phyloP scores from a whole-genome alignment of 1,139 yeast genomes.

The Kurtzmaniella quercitrusa region DNA sequence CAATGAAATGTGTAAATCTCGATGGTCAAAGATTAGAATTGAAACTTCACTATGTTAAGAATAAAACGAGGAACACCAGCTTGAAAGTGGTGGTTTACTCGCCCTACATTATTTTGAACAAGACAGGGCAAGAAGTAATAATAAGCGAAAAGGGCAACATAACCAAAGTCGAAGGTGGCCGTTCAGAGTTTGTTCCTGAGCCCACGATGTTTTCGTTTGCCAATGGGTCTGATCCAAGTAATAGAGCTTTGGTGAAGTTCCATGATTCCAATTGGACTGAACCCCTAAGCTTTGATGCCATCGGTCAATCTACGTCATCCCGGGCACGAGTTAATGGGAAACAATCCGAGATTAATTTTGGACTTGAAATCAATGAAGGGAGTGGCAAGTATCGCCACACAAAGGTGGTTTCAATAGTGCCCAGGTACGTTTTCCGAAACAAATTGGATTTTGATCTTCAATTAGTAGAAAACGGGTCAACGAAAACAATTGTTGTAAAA shows the following conservation, averaged over 20 bases:
- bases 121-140: slow-evolving; percentile 66
- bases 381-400: slow-evolving; percentile 76
- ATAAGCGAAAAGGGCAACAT: slow-evolving; percentile 55
- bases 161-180: slow-evolving; percentile 7
- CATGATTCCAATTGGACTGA: slow-evolving; percentile 74
- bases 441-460: slow-evolving; percentile 52
- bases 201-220: slow-evolving; percentile 89
- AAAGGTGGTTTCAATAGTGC: slow-evolving; percentile 75
- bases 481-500: slow-evolving; percentile 39
- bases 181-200: slow-evolving; percentile 9
- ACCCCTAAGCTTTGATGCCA: slow-evolving; percentile 81
- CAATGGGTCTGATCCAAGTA: slow-evolving; percentile 50
- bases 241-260: slow-evolving; percentile 65
- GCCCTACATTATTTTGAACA: slow-evolving; percentile 79
- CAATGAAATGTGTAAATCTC: slow-evolving; percentile 43
- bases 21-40: slow-evolving; percentile 69
- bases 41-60: slow-evolving; percentile 60
- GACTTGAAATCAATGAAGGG: slow-evolving; percentile 78
- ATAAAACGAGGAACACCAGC: slow-evolving; percentile 41
- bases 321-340: slow-evolving; percentile 53
- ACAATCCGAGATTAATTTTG: slow-evolving; percentile 70
- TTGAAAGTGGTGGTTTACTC: slow-evolving; percentile 66
- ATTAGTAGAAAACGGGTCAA: slow-evolving; percentile 67
- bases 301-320: slow-evolving; percentile 77
- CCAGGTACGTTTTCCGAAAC: slow-evolving; percentile 75